Base-by-base conservation (phyloP, 83 land plant genomes). In the Diphasiastrum complanatum region DNA sequence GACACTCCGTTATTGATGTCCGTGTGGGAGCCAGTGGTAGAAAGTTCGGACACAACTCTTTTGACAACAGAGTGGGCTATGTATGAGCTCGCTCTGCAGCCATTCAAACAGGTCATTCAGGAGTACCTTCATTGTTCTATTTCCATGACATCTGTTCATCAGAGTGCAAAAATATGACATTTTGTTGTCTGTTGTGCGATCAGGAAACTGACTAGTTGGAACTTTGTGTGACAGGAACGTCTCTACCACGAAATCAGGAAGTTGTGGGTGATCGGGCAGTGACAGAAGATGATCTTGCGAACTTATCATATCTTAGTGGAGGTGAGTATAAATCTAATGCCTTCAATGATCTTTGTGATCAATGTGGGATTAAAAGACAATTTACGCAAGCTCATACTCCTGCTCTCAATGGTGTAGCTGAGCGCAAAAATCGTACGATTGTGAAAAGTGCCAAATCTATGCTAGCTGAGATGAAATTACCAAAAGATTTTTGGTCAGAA, bases 41-140 rank as follows among this genome's bases (percentile, higher is more conserved):
- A 92, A 47, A 60, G 78, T 1, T 72, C 91, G 0, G 97, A 92
- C 50, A 88, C 97, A 22, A 92, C 91, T 43, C 36, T 85, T 52
- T 77, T 88, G 6, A 75, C 85, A 29, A 61, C 83, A 33, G 97
- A 92, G 67, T 92, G 97, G 97, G 87, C 87, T 19, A 64, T 91
- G 79, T 91, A 64, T 72, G 87, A 91, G 63, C 81, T 91, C 35
- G 79, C 97, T 6, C 84, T 73, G 46, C 64, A 81, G 37, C 81
- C 83, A 26, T 26, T 49, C 1, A 50, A 25, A 5, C 95, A 88
- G 90, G 95, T 85, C 25, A 23, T 26, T 4, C 38, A 4, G 37
- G 18, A 43, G 19, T 24, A 16, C 47, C 5, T 5, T 45, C 18
- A 12, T 20, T 45, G 26, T 67, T 63, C 5, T 12, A 27, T 36